Conservation (phyloP, 352 stramenopile species). For the Globisporangium paroecandrum region DNA sequence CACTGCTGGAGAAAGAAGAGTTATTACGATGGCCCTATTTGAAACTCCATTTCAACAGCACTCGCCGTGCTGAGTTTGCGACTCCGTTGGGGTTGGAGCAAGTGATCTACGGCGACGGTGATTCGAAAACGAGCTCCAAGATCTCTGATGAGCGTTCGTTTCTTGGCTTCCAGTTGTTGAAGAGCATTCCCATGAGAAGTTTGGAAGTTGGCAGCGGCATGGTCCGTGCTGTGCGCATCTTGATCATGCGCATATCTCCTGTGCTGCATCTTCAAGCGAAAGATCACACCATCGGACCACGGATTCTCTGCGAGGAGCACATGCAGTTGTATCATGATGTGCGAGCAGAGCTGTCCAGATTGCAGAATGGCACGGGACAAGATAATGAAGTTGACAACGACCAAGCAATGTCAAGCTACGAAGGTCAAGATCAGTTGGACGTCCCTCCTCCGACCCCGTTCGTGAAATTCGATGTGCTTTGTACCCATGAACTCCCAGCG, state of each 20-base stretch:
- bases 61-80: conserved; percentile 40
- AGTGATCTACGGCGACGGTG: conserved; percentile 6
- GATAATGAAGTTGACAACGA: conserved; percentile 16
- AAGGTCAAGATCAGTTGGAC: conserved; percentile 21
- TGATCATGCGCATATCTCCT: conserved; percentile 49
- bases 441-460: conserved; percentile 50
- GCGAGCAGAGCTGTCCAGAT: conserved; percentile 30
- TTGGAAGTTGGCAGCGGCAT: conserved; percentile 61
- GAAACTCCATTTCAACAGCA: conserved; percentile 67
- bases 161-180: conserved; percentile 46
- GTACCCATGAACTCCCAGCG: conserved; percentile 33
- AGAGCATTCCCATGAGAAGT: conserved; percentile 59
- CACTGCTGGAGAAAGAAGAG: conserved; percentile 49
- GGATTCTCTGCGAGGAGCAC: conserved; percentile 67
- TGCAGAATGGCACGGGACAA: conserved; percentile 13
- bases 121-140: not conserved
- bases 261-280: conserved; percentile 67
- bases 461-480: conserved; percentile 65
- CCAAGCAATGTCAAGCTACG: conserved; percentile 13
- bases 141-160: conserved; percentile 7
- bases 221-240: conserved; percentile 52
- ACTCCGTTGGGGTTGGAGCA: conserved; percentile 48
- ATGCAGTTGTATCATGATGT: conserved; percentile 45
- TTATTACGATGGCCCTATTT: conserved; percentile 52
- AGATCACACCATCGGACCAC: conserved; percentile 52